Conservation (phyloP, 179 eudicot species). For the Corrigiola litoralis region DNA sequence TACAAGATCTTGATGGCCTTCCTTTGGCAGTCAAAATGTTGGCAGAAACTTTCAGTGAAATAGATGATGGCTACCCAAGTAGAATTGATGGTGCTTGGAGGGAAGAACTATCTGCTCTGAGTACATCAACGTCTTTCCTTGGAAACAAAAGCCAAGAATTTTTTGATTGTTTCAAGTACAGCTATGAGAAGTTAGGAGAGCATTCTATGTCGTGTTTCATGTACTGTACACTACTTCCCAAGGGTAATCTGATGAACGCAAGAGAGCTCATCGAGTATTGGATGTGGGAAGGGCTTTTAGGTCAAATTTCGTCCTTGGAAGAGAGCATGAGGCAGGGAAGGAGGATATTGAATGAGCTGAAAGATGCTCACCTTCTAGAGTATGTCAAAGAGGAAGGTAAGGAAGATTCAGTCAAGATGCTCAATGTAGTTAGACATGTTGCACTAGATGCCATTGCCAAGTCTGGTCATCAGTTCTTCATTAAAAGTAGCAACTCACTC, state of each 20-base stretch:
- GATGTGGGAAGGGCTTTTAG: conserved; percentile 47
- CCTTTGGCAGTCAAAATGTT: conserved; percentile 21
- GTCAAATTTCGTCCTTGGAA: conserved; percentile 25
- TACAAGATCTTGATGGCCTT: conserved; percentile 19
- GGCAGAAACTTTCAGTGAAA: conserved; percentile 22
- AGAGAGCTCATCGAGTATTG: conserved; percentile 38
- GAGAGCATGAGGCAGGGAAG: conserved; percentile 29
- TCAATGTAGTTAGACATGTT: conserved; percentile 35
- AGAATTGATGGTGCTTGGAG: conserved; percentile 19
- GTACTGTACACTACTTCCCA: conserved; percentile 38
- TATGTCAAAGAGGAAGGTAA: conserved; percentile 1
- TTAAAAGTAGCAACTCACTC: conserved; percentile 29
- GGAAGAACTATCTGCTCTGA: conserved; percentile 17
- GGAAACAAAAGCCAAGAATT: conserved; percentile 23
- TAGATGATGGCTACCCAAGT: conserved; percentile 26
- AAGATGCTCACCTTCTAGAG: conserved; percentile 42
- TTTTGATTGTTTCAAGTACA: conserved; percentile 20
- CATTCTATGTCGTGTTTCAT: conserved; percentile 28
- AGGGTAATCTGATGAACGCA: conserved; percentile 29
- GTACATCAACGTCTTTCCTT: conserved; percentile 8
- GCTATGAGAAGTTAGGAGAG: conserved; percentile 32
- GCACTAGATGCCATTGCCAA: conserved; percentile 28
- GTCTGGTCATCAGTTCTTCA: conserved; percentile 20
- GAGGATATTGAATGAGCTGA: conserved; percentile 34
- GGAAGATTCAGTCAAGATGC: conserved; percentile 36